phyloP scores from a whole-genome alignment of 495 filamentous ascomycete genomes.

The Viridothelium virens region DNA sequence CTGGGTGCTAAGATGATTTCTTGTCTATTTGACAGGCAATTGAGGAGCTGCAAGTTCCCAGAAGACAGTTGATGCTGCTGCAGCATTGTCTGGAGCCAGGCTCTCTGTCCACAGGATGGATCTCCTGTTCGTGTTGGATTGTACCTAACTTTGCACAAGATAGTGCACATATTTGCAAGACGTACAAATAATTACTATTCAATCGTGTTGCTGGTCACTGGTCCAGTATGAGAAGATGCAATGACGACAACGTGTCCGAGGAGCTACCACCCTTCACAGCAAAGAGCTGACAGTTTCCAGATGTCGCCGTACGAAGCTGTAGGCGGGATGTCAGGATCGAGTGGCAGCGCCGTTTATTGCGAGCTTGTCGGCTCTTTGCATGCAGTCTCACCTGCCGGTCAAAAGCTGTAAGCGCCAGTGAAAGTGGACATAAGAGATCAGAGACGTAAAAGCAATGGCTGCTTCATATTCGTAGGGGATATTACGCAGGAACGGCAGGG shows the following conservation, averaged over 20 bases:
- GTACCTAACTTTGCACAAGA: not conserved
- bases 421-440: too few species aligned
- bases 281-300: too few species aligned
- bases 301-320: too few species aligned
- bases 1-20: not conserved
- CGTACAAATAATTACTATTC: not conserved
- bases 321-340: too few species aligned
- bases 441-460: too few species aligned
- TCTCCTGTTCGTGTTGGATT: not conserved
- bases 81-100: not conserved
- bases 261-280: too few species aligned
- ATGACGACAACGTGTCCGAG: not conserved
- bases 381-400: too few species aligned
- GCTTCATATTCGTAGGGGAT: too few species aligned
- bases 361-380: too few species aligned
- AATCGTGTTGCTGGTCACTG: not conserved
- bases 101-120: not conserved
- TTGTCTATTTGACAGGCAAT: not conserved
- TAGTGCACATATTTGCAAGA: not conserved
- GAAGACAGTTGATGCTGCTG: not conserved
- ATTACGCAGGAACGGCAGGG: too few species aligned
- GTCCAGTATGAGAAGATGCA: not conserved
- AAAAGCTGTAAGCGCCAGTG: too few species aligned
- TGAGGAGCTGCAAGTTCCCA: not conserved
- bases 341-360: too few species aligned